A percentile compares a stretch with the other conserved stretches of the same genome.
These are phyloP conservation scores for Murraya koenigii DNA, from an alignment of 345 rosid genomes.

Conservation along the genomic window DNA sequence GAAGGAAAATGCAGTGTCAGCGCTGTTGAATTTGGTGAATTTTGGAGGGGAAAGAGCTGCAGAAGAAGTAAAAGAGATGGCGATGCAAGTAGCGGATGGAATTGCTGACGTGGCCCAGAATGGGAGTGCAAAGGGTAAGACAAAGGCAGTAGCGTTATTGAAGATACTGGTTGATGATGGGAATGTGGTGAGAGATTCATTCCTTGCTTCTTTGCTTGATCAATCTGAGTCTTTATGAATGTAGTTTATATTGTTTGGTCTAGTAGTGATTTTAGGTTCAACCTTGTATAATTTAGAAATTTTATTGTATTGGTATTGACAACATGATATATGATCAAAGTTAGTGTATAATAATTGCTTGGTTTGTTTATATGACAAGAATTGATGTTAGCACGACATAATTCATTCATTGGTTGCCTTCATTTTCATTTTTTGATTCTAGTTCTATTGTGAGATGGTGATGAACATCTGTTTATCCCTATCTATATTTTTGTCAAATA, in stretches of 20 bases:
- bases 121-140: slow-evolving; percentile 66
- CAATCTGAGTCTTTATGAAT: slow-evolving; percentile 13
- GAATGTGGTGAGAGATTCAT: slow-evolving; percentile 24
- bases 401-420: not conserved
- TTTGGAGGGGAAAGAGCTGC: slow-evolving; percentile 49
- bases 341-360: not conserved
- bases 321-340: not conserved
- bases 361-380: slow-evolving; percentile 2
- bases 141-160: slow-evolving; percentile 56
- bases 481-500: no score
- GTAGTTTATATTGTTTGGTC: not conserved
- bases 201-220: slow-evolving; percentile 28
- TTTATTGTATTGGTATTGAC: not conserved
- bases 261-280: not conserved
- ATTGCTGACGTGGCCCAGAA: slow-evolving; percentile 53
- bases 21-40: slow-evolving; percentile 68
- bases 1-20: slow-evolving; percentile 77
- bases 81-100: slow-evolving; percentile 48
- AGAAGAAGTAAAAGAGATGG: slow-evolving; percentile 45
- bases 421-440: not conserved
- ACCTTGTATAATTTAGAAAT: not conserved
- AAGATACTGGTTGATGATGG: slow-evolving; percentile 33
- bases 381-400: not conserved
- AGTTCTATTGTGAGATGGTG: not conserved
- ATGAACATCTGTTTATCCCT: not conserved